Base-by-base conservation (phyloP, 306 rosid species). In the Cucurbita maxima region DNA sequence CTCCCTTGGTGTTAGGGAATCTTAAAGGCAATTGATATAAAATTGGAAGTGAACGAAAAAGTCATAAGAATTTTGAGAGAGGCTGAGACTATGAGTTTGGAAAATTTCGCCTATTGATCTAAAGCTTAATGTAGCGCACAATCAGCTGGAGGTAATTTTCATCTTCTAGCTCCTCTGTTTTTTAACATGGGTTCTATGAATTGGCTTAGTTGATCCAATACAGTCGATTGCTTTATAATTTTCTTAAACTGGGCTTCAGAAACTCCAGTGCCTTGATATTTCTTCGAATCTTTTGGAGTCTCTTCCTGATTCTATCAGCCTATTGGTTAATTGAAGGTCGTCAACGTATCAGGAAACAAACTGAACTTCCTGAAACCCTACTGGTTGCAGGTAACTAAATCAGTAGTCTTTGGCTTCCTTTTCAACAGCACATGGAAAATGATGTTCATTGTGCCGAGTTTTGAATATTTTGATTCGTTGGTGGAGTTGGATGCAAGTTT, bases 401-500 rank as follows among this genome's bases (percentile, higher is more conserved):
- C 19, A 19, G 54, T 44, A 44, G 10, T 6, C 11, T 8, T 44
- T 44, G 38, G 22, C 11, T 63, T 41, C 36, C 16, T 7, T 19
- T 10, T 62, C 54, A 19, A 11, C 3, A 66, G 50, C 53, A 18
- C 10, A 15, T 43, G 72, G 37, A 34, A 61, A 61, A 36, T 34
- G 10, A 59, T 36, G 18, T 45, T 48, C 6, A 3, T 13, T 45
- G 38, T 61, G 48, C 44, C 15, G 6, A 36, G 67, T 14, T 60
- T 60, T 36, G 51, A 63, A 25, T 7, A 48, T 25, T 47, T 50
- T 50, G 18, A 50, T 50, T 91, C 97, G 38, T 84, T 94, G 91
- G 95, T 90, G 84, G 97, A 86, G 85, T 82, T 94, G 79, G 95
- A 94, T 81, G 95, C 76, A 48, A 88, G 97, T 85, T 94, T 86